Evolutionary conservation across 495 filamentous ascomycete species (phyloP).

Genomic region (Aspergillus conjunctus): DNA sequence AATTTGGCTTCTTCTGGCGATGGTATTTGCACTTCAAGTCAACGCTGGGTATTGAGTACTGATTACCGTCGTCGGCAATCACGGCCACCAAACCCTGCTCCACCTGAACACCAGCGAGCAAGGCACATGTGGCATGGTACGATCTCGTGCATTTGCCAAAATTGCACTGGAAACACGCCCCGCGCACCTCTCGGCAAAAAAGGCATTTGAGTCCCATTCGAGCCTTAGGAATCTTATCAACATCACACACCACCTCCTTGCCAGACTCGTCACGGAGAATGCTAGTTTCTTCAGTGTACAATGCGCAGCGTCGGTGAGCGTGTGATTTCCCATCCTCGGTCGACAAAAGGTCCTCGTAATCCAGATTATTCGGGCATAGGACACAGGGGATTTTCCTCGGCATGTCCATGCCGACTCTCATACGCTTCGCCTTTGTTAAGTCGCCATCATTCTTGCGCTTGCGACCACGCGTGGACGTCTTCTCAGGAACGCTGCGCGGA

Average conservation of each 20-base stretch:
- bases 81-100: slow-evolving; percentile 82
- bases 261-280: slow-evolving; percentile 70
- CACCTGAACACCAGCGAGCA: slow-evolving; percentile 85
- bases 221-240: slow-evolving; percentile 80
- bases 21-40: slow-evolving; percentile 95
- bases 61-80: slow-evolving; percentile 87
- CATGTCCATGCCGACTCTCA: slow-evolving; percentile 67
- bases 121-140: slow-evolving; percentile 94
- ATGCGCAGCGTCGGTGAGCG: slow-evolving; percentile 85
- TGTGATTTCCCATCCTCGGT: slow-evolving; percentile 82
- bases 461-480: slow-evolving; percentile 57
- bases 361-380: slow-evolving; percentile 90
- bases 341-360: slow-evolving; percentile 77
- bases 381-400: slow-evolving; percentile 83
- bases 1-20: slow-evolving; percentile 76
- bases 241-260: slow-evolving; percentile 72
- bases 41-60: slow-evolving; percentile 85
- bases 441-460: slow-evolving; percentile 65
- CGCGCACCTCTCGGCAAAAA: slow-evolving; percentile 90
- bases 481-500: slow-evolving; percentile 69
- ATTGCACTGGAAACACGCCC: slow-evolving; percentile 96
- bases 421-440: slow-evolving; percentile 70
- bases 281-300: slow-evolving; percentile 90
- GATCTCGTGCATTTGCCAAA: slow-evolving; percentile 91
- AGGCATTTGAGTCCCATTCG: slow-evolving; percentile 90